Percentiles rank a stretch among this genome's conserved stretches.
phyloP scores from a whole-genome alignment of 768 basidiomycete species.

The Coprinellus micaceus region DNA sequence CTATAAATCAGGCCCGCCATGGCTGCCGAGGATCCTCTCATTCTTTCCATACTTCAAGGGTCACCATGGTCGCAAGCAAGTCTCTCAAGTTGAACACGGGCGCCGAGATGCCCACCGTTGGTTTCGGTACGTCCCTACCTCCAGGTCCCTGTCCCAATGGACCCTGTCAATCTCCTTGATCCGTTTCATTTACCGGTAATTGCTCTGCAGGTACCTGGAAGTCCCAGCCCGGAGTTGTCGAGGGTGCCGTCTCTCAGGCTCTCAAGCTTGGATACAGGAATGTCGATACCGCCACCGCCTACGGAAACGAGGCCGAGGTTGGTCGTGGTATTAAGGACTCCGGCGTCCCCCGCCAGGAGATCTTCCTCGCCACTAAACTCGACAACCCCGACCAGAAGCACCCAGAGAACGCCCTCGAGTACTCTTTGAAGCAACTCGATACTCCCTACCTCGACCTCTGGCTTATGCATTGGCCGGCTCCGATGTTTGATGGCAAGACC shows the following conservation, averaged over 20 bases:
- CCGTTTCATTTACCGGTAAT: not conserved
- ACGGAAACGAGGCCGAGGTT: constrained; percentile 77
- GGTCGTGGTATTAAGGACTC: constrained; percentile 74
- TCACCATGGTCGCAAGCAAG: constrained; percentile 46
- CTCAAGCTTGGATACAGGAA: constrained; percentile 71
- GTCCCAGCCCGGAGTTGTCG: constrained; percentile 64
- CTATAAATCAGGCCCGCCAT: too few species aligned
- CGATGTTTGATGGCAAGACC: constrained; percentile 53
- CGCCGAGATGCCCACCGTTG: constrained; percentile 70
- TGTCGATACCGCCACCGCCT: constrained; percentile 68
- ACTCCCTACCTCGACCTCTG: constrained; percentile 81
- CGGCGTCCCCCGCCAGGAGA: constrained; percentile 64
- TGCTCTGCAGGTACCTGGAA: constrained; percentile 73
- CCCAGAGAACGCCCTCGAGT: constrained; percentile 59
- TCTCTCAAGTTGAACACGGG: constrained; percentile 71
- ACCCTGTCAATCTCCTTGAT: not conserved
- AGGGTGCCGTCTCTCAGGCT: constrained; percentile 70
- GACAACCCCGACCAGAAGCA: constrained; percentile 59
- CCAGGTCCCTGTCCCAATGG: not conserved
- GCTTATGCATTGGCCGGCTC: constrained; percentile 83
- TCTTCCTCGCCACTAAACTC: constrained; percentile 82
- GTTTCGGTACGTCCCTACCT: constrained; percentile 44
- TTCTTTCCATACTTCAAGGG: not conserved
- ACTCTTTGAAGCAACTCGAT: constrained; percentile 64
- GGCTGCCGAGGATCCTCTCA: too few species aligned